A percentile compares a stretch with the other conserved stretches of the same genome.
These are phyloP conservation scores for Diospyros kaki DNA, from an alignment of 148 eudicot genomes.

Conservation along the genomic window DNA sequence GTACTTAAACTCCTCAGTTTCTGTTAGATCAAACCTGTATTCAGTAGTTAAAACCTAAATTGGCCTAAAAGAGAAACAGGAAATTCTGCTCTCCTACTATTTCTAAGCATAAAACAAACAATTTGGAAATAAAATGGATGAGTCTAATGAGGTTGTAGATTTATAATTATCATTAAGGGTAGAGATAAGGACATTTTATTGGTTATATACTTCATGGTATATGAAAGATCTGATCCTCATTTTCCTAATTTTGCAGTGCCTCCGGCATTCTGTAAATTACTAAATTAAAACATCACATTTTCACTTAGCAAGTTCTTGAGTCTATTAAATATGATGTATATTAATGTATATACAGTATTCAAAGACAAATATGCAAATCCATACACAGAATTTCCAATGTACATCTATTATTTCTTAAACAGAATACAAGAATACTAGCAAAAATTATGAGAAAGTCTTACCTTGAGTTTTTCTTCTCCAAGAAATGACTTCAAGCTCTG, in stretches of 20 bases:
- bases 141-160: background rate
- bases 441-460: slow-evolving; percentile 18
- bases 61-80: too few relatives aligned
- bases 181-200: background rate
- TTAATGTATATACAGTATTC: background rate
- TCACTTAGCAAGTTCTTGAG: background rate
- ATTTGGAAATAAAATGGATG: background rate
- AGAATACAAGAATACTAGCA: background rate
- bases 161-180: background rate
- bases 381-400: background rate
- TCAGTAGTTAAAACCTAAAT: background rate
- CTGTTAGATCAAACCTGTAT: background rate
- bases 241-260: background rate
- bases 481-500: slow-evolving; percentile 83
- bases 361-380: background rate
- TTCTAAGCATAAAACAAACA: background rate
- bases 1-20: background rate
- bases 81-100: background rate
- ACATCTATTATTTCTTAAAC: too few relatives aligned
- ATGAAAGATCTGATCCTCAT: background rate
- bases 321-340: background rate
- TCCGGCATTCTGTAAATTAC: background rate
- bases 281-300: background rate
- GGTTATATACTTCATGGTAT: too few relatives aligned
- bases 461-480: slow-evolving; percentile 93